Percentiles rank a stretch among this genome's conserved stretches.
These are phyloP conservation scores for Cichorium intybus DNA, from an alignment of 140 eudicot genomes.

Conservation along the genomic window DNA sequence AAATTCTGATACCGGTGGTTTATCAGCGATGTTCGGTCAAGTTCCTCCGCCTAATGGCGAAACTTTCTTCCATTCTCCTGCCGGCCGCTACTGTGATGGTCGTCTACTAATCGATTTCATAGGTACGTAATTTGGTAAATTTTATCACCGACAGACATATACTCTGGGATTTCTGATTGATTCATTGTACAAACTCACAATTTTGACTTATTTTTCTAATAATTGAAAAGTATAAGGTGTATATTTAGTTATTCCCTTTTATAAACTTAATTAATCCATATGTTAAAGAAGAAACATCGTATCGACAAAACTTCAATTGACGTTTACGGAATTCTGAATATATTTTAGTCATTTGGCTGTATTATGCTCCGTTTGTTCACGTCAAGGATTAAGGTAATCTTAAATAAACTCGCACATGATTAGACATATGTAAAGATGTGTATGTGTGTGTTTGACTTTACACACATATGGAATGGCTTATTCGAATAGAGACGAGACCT, in stretches of 20 bases:
- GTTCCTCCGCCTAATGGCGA: constrained; percentile 54
- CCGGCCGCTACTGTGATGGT: constrained; percentile 62
- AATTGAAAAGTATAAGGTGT: constrained; percentile 1
- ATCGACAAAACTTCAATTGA: neutral
- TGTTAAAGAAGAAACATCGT: neutral
- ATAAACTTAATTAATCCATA: neutral
- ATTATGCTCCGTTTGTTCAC: too few species aligned
- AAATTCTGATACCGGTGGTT: constrained; percentile 75
- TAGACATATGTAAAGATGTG: too few species aligned
- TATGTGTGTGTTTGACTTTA: too few species aligned
- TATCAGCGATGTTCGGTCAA: constrained; percentile 50
- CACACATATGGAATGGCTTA: too few species aligned
- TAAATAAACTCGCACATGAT: too few species aligned
- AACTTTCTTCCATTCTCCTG: constrained; percentile 54
- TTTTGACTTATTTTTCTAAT: too few species aligned
- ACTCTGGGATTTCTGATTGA: neutral
- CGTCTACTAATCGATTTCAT: constrained; percentile 68
- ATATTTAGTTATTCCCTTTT: too few species aligned
- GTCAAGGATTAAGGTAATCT: too few species aligned
- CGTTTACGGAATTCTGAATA: neutral
- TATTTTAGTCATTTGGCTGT: too few species aligned
- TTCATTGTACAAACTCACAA: neutral
- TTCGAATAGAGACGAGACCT: too few species aligned
- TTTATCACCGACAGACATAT: neutral
- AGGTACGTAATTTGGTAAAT: constrained; percentile 23